Percentiles rank a stretch among this genome's conserved stretches.
phyloP scores from a whole-genome alignment of 2,329 filamentous ascomycete species.

The Akanthomyces dipterigenus region DNA sequence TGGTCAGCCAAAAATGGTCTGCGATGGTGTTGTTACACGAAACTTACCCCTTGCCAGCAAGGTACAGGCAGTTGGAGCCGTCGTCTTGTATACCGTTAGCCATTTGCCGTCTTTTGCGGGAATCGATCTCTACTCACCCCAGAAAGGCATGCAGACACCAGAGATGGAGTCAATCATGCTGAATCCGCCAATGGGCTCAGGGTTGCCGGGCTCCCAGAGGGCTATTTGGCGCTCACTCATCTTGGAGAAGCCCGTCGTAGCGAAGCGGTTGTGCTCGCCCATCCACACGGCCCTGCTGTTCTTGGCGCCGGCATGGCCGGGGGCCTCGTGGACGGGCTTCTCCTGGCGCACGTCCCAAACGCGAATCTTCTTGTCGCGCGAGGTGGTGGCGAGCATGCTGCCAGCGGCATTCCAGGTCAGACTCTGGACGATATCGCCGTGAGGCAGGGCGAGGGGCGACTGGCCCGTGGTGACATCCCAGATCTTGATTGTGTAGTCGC shows the following conservation, averaged over 20 bases:
- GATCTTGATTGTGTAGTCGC: conserved; percentile 89
- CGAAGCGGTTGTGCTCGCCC: conserved; percentile 92
- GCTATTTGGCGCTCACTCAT: conserved; percentile 98
- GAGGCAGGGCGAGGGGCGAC: conserved; percentile 68
- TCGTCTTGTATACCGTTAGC: conserved; percentile 51
- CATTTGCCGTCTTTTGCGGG: not conserved
- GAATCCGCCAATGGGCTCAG: conserved; percentile 85
- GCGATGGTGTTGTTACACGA: conserved; percentile 14
- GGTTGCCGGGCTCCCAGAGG: conserved; percentile 85
- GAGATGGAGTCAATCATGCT: conserved; percentile 89
- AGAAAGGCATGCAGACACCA: conserved; percentile 98
- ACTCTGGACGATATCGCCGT: conserved; percentile 89
- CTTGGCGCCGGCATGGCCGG: conserved; percentile 88
- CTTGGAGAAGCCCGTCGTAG: conserved; percentile 92
- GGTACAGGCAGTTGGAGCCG: conserved; percentile 87
- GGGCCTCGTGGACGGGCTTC: conserved; percentile 73
- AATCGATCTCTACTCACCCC: conserved; percentile 49
- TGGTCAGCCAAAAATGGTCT: conserved; percentile 34
- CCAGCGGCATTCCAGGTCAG: conserved; percentile 93
- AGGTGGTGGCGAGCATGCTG: conserved; percentile 81
- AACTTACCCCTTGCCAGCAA: conserved; percentile 83
- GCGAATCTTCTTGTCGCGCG: conserved; percentile 94
- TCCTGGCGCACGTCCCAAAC: conserved; percentile 97
- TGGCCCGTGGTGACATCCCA: conserved; percentile 87
- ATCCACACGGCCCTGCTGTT: conserved; percentile 96